phyloP scores from a whole-genome alignment of 2,329 filamentous ascomycete species.

The Stagonosporopsis cucurbitacearum region DNA sequence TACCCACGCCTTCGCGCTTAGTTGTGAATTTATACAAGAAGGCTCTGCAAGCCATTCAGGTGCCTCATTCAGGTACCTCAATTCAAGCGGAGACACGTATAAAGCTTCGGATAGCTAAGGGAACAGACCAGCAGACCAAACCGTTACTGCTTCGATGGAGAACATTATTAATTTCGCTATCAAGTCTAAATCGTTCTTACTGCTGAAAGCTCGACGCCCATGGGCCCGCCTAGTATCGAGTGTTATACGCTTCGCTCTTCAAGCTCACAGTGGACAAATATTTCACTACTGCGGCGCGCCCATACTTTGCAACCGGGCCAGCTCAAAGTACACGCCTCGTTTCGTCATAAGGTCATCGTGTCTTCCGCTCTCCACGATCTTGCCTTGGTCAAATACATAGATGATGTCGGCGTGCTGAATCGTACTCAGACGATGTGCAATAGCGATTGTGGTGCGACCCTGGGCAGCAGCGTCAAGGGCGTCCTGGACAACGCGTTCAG shows the following conservation, averaged over 20 bases:
- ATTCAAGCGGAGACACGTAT: no score
- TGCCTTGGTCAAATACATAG: constrained; percentile 93
- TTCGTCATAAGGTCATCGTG: constrained; percentile 65
- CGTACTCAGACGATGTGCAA: constrained; percentile 88
- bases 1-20: no score
- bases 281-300: constrained; percentile 39
- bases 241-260: not conserved
- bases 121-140: no score
- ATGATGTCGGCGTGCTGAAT: constrained; percentile 96
- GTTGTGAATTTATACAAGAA: no score
- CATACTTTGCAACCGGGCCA: constrained; percentile 46
- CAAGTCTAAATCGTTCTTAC: constrained; percentile 6
- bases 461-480: constrained; percentile 82
- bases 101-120: no score
- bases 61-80: no score
- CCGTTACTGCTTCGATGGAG: no score
- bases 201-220: not conserved
- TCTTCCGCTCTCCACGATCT: constrained; percentile 82
- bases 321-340: constrained; percentile 51
- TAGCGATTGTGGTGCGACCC: constrained; percentile 90
- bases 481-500: constrained; percentile 79
- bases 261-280: not conserved
- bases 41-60: no score
- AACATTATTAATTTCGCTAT: constrained; percentile 9
- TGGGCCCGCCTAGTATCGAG: constrained; percentile 3